Evolutionary conservation across 192 early-diverging fungal species (phyloP).

Genomic region (Radiomyces spectabilis): DNA sequence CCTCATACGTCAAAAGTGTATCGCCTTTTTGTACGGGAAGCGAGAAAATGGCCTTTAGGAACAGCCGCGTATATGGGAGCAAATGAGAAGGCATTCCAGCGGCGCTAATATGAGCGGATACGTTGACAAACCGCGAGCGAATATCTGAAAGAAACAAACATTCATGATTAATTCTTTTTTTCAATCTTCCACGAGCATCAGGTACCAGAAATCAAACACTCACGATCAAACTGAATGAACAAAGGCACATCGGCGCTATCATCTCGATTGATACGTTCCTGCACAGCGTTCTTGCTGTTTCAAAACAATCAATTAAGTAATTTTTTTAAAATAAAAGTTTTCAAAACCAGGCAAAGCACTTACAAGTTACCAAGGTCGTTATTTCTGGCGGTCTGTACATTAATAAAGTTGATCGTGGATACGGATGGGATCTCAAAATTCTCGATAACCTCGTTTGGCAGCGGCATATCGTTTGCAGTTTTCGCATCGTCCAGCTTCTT

Average conservation of each 20-base stretch:
- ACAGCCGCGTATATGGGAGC: conserved; percentile 44
- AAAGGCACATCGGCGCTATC: conserved; percentile 31
- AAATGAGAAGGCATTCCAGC: conserved; percentile 34
- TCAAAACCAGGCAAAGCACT: no score
- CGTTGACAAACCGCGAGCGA: conserved; percentile 44
- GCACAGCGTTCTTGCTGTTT: conserved; percentile 36
- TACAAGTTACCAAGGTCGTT: conserved; percentile 33
- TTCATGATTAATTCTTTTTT: background rate
- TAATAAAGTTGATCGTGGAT: conserved; percentile 44
- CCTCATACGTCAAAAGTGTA: conserved; percentile 34
- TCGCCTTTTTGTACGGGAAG: no score
- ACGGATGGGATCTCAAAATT: conserved; percentile 44
- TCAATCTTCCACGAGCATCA: no score
- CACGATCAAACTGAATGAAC: conserved; percentile 52
- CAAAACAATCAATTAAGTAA: background rate
- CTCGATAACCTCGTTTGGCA: conserved; percentile 49
- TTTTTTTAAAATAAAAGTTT: background rate
- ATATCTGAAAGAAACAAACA: conserved; percentile 29
- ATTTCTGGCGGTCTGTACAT: conserved; percentile 36
- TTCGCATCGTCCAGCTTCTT: conserved; percentile 37
- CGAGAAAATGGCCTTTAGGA: conserved; percentile 44
- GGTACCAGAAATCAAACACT: conserved; percentile 3
- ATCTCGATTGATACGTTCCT: conserved; percentile 44
- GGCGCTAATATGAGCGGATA: conserved; percentile 37
- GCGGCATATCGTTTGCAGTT: conserved; percentile 38